Evolutionary conservation across 495 filamentous ascomycete species (phyloP), one percentile per base, ranked within the genome.

Genomic region (Xylaria longipes): DNA sequence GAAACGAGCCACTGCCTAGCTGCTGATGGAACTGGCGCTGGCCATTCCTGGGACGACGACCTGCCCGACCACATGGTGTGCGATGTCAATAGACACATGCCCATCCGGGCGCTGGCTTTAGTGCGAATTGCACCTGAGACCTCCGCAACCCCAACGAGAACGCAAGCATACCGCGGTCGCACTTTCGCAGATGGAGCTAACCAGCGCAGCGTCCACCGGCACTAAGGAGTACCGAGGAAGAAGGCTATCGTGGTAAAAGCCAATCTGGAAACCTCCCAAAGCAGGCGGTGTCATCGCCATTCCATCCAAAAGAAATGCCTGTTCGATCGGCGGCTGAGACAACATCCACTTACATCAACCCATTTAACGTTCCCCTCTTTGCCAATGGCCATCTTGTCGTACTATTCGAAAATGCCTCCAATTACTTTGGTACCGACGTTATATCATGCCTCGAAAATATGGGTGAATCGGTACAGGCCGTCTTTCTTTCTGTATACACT

Each of bases 311-410:
- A 29, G n/a, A 35, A 66, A 66, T 5, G 43, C 31, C 25, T 17
- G 20, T 35, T 29, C n/a, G 35, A 63, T 35, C 17, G 25, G 15
- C 58, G 58, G 50, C 68, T 64, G 60, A 70, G 60, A 70, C 48
- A 61, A 71, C n/a, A 35, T 68, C 39, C 46, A 84, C 87, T 74
- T 79, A 90, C 89, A 85, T 92, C 90, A 46, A 91, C 88, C 90
- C 90, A 92, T 82, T 90, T 91, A 33, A 92, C 88, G 71, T 89
- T 89, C 74, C 88, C 88, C 69, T 82, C 81, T 69, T 73, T 80
- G 37, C 77, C 80, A 64, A 80, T 80, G 61, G 77, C 77, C 83
- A 85, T 85, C 25, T 50, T 79, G 73, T 76, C 43, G 37, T 66
- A 48, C 31, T 73, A 58, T 73, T 71, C 50, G 62, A 56, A 56